A percentile compares a stretch with the other conserved stretches of the same genome.
These are phyloP conservation scores for Xylariaceae sp. DNA, from an alignment of 2,329 filamentous ascomycete species.

Conservation along the genomic window DNA sequence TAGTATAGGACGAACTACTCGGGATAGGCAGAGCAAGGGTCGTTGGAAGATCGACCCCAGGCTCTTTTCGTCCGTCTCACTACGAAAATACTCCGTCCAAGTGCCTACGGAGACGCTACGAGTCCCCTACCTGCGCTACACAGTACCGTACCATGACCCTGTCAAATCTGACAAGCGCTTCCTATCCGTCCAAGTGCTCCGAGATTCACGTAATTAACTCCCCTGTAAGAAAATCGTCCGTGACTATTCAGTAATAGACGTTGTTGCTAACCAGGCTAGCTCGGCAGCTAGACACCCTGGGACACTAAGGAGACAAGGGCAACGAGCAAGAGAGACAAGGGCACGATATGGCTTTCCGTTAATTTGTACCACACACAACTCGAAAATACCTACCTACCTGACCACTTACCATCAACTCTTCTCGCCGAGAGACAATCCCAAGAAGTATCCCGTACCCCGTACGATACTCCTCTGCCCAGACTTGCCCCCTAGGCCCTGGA, in stretches of 20 bases:
- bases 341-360: background rate
- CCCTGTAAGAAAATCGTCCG: slow-evolving; percentile 5
- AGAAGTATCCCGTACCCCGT: background rate
- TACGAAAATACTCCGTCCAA: background rate
- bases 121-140: background rate
- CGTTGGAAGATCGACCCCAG: slow-evolving; percentile 16
- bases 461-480: background rate
- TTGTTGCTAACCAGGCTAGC: background rate
- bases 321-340: background rate
- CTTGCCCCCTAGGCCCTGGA: background rate
- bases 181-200: slow-evolving; percentile 28
- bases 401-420: background rate
- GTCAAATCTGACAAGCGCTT: slow-evolving; percentile 25
- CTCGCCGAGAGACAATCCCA: no score
- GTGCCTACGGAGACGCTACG: no score
- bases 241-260: background rate
- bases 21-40: slow-evolving; percentile 4
- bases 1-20: background rate
- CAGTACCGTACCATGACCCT: background rate
- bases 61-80: slow-evolving; percentile 11
- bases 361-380: background rate
- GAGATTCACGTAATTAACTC: slow-evolving; percentile 9
- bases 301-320: background rate
- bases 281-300: background rate
- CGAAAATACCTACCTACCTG: background rate